A percentile compares a stretch with the other conserved stretches of the same genome.
Evolutionary conservation across 2,329 filamentous ascomycete genomes (phyloP).

Genomic region (Penicillium griseofulvum): DNA sequence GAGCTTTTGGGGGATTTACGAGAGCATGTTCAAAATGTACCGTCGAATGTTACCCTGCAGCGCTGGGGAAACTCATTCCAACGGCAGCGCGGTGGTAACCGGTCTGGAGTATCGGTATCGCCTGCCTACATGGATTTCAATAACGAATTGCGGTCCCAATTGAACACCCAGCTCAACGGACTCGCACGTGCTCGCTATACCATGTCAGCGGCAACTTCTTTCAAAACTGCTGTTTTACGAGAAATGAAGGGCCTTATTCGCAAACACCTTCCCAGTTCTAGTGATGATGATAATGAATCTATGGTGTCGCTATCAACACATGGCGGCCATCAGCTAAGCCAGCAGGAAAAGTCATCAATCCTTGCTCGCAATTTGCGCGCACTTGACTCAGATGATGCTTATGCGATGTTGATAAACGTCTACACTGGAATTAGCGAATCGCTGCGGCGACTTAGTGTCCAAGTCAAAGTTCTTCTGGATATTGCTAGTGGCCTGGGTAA

Average conservation of each 20-base stretch:
- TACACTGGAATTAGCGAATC: constrained; percentile 89
- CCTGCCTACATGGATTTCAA: constrained; percentile 77
- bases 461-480: constrained; percentile 92
- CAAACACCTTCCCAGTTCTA: constrained; percentile 82
- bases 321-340: constrained; percentile 65
- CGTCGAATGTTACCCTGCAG: constrained; percentile 70
- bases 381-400: constrained; percentile 78
- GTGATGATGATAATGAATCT: constrained; percentile 88
- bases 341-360: constrained; percentile 86
- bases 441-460: constrained; percentile 77
- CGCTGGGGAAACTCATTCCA: constrained; percentile 79
- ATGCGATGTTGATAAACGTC: constrained; percentile 74
- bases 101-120: constrained; percentile 64
- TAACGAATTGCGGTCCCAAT: constrained; percentile 65
- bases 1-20: constrained; percentile 76
- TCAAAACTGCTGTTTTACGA: constrained; percentile 76
- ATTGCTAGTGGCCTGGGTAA: constrained; percentile 66
- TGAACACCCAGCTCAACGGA: constrained; percentile 71
- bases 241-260: constrained; percentile 86
- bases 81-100: constrained; percentile 66
- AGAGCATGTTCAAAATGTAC: constrained; percentile 72
- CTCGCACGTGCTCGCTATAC: constrained; percentile 80
- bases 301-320: constrained; percentile 81
- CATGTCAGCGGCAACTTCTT: constrained; percentile 75
- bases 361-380: constrained; percentile 84